Conservation (phyloP, 2,329 filamentous ascomycete genomes). For the Ceratocystis ficicola region DNA sequence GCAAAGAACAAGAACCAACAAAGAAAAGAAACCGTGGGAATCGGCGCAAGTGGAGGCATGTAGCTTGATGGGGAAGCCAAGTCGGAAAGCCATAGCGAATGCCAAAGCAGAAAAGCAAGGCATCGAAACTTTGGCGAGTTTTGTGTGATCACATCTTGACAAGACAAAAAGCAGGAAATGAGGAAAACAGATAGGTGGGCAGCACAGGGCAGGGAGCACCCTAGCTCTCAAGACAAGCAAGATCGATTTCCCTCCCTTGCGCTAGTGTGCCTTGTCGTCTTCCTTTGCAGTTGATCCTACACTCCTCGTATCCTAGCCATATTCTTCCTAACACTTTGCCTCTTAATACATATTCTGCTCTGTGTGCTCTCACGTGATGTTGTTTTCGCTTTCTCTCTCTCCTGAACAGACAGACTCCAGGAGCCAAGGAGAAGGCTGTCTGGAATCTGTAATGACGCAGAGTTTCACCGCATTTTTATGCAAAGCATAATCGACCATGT, state of each 20-base stretch:
- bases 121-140: neutral
- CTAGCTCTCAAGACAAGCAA: neutral
- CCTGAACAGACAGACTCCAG: no score
- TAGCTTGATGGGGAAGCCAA: neutral
- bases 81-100: neutral
- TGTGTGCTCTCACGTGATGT: no score
- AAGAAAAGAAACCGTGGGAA: no score
- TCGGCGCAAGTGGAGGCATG: neutral
- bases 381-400: no score
- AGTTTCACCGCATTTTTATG: slow-evolving; percentile 2
- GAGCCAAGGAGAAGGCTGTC: no score
- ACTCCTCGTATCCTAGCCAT: no score
- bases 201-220: neutral
- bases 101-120: neutral
- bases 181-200: neutral
- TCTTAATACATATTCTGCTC: no score
- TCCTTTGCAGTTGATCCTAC: no score
- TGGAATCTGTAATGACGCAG: neutral
- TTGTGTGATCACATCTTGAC: neutral
- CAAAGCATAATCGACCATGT: neutral
- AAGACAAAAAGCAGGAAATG: neutral
- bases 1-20: neutral
- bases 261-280: no score
- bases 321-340: no score
- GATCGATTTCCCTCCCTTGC: slow-evolving; percentile 5